Evolutionary conservation across 1,284 basidiomycete species (phyloP), one percentile per base, ranked within the genome.

Genomic region (Ceratobasidium sp.): DNA sequence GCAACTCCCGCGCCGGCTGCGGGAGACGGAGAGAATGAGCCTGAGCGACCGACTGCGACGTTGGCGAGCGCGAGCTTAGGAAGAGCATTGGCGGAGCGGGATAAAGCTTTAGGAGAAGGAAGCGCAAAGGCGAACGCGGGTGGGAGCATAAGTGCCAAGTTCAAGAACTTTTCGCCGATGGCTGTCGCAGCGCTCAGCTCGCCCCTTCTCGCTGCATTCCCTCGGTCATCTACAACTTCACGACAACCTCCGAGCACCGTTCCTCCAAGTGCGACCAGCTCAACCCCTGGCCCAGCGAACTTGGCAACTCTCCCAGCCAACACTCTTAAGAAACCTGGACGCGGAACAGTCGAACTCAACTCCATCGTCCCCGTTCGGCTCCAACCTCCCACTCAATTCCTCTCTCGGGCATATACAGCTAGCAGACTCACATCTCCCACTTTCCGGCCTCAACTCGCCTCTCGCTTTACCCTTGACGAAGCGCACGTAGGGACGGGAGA

Each of bases 361-460:
- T 92, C 93, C 0, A 98, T 98, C 77, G 92, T 97, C 28, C 93
- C 94, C 0, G 89, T 88, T 11, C 91, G 88, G 35, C 86, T 91
- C 7, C 92, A 95, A 76, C 96, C 97, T 0, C 97, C 97, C 0
- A 87, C 87, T 0, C 81, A 87, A 87, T 91, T 66, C 86, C 88
- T 43, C 81, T 88, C 8, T 85, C 89, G 0, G 83, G 87, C 71
- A 81, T 88, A 79, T 57, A 78, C 71, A 44, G 75, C 78, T 7
- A 78, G 73, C 59, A 73, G 73, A 50, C 76, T 77, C 64, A 74
- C 75, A 59, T 75, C 75, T 23, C 73, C 76, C 14, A 59, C 75
- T 32, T 75, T 76, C 62, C 44, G 63, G 23, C 74, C 73, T n/a
- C 80, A 2, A 85, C 89, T 21, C 82, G 87, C 49, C 85, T 90